Evolutionary conservation across 202 grass and related monocot species (phyloP).

Genomic region (Bolboschoenoplectus hybrid): DNA sequence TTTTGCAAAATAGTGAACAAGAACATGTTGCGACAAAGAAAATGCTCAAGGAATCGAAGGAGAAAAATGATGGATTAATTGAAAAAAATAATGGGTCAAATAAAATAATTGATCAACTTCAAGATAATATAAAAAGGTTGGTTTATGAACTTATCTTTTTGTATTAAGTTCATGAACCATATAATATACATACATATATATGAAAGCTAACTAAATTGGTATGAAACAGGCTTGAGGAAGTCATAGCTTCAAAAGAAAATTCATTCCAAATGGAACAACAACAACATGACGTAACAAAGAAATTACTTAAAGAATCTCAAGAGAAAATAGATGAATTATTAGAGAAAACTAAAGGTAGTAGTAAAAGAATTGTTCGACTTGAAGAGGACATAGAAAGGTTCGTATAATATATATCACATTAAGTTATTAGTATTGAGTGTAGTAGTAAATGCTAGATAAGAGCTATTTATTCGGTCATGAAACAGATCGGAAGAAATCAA

Average conservation of each 20-base stretch:
- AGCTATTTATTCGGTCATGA: conserved; percentile 25
- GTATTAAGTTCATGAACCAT: conserved; percentile 28
- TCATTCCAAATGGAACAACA: conserved; percentile 60
- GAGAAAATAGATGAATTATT: conserved; percentile 62
- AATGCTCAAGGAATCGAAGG: conserved; percentile 62
- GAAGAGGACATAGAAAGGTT: conserved; percentile 51
- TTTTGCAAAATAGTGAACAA: conserved; percentile 57
- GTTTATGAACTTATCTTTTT: conserved; percentile 25
- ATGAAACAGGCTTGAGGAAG: conserved; percentile 72
- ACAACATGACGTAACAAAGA: conserved; percentile 62
- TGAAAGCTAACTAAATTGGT: conserved; percentile 44
- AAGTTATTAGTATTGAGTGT: neutral
- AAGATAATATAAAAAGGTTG: conserved; percentile 63
- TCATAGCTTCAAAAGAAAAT: conserved; percentile 62
- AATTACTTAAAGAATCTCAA: conserved; percentile 60
- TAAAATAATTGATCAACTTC: conserved; percentile 41
- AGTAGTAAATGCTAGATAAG: neutral
- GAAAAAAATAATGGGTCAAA: conserved; percentile 59
- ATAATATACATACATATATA: conserved; percentile 4
- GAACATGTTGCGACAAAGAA: conserved; percentile 55
- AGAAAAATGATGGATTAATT: conserved; percentile 69
- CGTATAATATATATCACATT: neutral
- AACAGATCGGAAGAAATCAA: conserved; percentile 68
- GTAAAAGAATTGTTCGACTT: conserved; percentile 57
- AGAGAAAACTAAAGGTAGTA: conserved; percentile 52